Percentiles rank a stretch among this genome's conserved stretches.
Evolutionary conservation across 371 early-diverging fungal species (phyloP).

Genomic region (Umbelopsis sp.): DNA sequence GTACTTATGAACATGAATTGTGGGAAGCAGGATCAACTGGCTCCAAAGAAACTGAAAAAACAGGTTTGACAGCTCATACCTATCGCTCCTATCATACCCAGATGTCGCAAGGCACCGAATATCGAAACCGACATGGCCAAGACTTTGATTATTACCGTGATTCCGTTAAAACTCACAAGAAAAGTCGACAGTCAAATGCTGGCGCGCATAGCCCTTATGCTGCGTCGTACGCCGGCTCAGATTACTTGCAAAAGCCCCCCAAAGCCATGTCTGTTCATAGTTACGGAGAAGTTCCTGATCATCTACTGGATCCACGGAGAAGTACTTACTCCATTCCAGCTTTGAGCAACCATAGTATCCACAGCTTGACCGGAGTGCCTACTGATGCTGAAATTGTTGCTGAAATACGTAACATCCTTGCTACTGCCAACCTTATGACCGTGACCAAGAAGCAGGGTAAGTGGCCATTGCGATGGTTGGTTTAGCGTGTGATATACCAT

Average conservation of each 20-base stretch:
- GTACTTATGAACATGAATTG: constrained; percentile 80
- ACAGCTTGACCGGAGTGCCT: constrained; percentile 50
- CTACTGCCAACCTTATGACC: constrained; percentile 76
- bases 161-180: constrained; percentile 25
- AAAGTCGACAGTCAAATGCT: background rate
- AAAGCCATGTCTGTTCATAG: constrained; percentile 48
- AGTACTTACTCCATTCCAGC: constrained; percentile 21
- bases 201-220: background rate
- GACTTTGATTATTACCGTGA: constrained; percentile 39
- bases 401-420: constrained; percentile 78
- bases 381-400: constrained; percentile 82
- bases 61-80: background rate
- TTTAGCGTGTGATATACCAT: background rate
- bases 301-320: background rate
- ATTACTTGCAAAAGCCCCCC: background rate
- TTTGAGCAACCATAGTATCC: constrained; percentile 21
- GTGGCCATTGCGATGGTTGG: too few species aligned
- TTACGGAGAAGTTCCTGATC: constrained; percentile 35
- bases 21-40: constrained; percentile 55
- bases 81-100: constrained; percentile 5
- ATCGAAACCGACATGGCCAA: constrained; percentile 2
- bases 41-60: constrained; percentile 27
- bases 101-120: background rate
- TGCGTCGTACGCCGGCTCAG: background rate
- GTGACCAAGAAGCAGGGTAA: constrained; percentile 72